These are phyloP conservation scores for Leccinum broughii DNA, from an alignment of 768 basidiomycete species.

Conservation along the genomic window DNA sequence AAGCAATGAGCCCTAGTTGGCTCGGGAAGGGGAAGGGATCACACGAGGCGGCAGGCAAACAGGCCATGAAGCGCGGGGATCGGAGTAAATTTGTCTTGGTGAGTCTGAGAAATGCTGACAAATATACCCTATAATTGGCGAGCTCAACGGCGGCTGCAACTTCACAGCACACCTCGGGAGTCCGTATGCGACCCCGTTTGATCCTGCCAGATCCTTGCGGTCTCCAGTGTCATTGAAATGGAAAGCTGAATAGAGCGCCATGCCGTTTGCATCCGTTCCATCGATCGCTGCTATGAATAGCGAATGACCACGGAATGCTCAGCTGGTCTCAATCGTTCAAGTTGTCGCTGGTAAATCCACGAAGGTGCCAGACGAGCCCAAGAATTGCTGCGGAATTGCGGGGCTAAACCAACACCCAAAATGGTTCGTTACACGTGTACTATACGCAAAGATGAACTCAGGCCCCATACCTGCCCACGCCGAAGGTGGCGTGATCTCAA, in stretches of 20 bases:
- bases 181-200: conserved; percentile 21
- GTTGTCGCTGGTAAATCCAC: not conserved
- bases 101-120: conserved; percentile 27
- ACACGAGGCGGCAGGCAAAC: conserved; percentile 34
- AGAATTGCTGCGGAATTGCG: conserved; percentile 3
- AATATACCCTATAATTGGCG: conserved; percentile 20
- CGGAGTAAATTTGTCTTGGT: conserved; percentile 27
- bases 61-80: conserved; percentile 20
- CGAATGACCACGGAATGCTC: conserved; percentile 7
- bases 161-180: conserved; percentile 11
- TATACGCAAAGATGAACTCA: conserved; percentile 16
- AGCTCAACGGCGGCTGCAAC: conserved; percentile 4
- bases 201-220: conserved; percentile 20
- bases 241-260: conserved; percentile 13
- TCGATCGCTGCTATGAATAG: conserved; percentile 6
- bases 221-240: conserved; percentile 14
- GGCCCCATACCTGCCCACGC: conserved; percentile 17
- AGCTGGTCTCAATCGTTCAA: not conserved
- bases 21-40: conserved; percentile 15
- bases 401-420: conserved; percentile 15
- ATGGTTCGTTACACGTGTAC: conserved; percentile 23
- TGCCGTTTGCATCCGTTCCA: conserved; percentile 17
- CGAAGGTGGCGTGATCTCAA: conserved; percentile 15
- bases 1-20: conserved; percentile 21
- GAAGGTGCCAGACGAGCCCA: not conserved